Conservation (phyloP, 805 yeast species). For the Zygoascus biomembranicola region DNA sequence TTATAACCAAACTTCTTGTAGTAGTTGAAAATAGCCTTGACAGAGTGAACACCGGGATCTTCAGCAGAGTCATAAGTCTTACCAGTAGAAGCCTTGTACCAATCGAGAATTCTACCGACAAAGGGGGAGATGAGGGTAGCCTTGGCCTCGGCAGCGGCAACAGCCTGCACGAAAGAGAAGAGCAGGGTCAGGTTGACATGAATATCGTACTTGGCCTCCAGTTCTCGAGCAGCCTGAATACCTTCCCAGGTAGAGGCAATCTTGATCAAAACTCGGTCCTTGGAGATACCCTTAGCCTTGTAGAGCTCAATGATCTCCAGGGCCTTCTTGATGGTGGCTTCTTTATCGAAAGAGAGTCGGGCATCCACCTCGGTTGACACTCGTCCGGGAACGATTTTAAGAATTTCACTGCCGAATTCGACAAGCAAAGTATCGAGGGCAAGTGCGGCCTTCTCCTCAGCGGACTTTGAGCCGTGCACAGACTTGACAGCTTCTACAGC, state of each 20-base stretch:
- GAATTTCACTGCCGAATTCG: conserved; percentile 91
- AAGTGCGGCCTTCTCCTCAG: conserved; percentile 52
- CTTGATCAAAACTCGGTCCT: conserved; percentile 90
- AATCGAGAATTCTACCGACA: conserved; percentile 97
- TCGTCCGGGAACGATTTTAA: conserved; percentile 95
- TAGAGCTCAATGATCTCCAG: conserved; percentile 81
- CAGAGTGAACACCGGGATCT: conserved; percentile 96
- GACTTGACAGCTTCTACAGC: conserved; percentile 82
- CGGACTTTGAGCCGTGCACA: conserved; percentile 30
- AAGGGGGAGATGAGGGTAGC: conserved; percentile 97
- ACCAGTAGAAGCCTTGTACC: conserved; percentile 94
- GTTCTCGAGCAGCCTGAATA: conserved; percentile 95
- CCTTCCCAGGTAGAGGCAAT: conserved; percentile 99
- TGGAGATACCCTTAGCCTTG: conserved; percentile 72
- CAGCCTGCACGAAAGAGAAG: conserved; percentile 95
- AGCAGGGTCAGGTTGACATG: conserved; percentile 93
- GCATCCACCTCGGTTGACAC: conserved; percentile 99
- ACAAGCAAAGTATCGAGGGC: conserved; percentile 91
- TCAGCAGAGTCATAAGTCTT: conserved; percentile 68
- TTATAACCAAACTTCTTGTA: conserved; percentile 95
- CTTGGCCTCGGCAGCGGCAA: conserved; percentile 96
- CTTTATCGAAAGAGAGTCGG: conserved; percentile 90
- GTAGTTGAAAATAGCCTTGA: conserved; percentile 85
- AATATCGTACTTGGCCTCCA: conserved; percentile 82
- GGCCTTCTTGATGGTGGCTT: conserved; percentile 91